These are phyloP conservation scores for Metschnikowia kunwiensis DNA, from an alignment of 805 yeast species.

Conservation along the genomic window DNA sequence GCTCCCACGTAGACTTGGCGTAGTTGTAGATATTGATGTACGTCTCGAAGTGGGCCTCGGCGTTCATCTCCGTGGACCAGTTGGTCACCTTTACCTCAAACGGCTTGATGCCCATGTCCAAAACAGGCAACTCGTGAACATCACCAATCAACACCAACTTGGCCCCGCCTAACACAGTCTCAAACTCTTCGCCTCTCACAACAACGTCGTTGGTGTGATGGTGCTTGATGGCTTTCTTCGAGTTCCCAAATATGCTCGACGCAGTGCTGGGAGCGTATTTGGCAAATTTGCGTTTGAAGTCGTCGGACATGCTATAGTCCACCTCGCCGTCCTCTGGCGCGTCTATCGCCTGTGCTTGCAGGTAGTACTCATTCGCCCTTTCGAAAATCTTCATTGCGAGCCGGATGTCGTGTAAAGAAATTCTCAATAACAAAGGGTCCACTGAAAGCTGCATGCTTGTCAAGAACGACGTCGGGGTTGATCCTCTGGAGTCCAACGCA, in stretches of 20 bases:
- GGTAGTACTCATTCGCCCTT: slow-evolving; percentile 59
- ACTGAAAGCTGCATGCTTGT: slow-evolving; percentile 67
- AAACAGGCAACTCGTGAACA: slow-evolving; percentile 83
- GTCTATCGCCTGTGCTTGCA: slow-evolving; percentile 17
- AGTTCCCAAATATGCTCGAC: slow-evolving; percentile 37
- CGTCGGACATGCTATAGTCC: slow-evolving; percentile 52
- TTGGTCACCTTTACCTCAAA: slow-evolving; percentile 67
- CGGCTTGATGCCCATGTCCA: slow-evolving; percentile 71
- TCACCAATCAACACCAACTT: slow-evolving; percentile 85
- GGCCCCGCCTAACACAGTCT: slow-evolving; percentile 67
- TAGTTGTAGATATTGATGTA: slow-evolving; percentile 79
- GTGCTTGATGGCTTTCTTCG: slow-evolving; percentile 28
- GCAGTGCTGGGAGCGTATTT: slow-evolving; percentile 68
- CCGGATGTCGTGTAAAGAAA: slow-evolving; percentile 82
- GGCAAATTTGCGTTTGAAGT: slow-evolving; percentile 56
- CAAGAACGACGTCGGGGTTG: slow-evolving; percentile 54
- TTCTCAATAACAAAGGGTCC: slow-evolving; percentile 76
- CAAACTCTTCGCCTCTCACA: slow-evolving; percentile 66
- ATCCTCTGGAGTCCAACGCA: slow-evolving; percentile 67
- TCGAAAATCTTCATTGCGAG: slow-evolving; percentile 73
- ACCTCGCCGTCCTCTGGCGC: slow-evolving; percentile 19
- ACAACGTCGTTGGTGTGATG: slow-evolving; percentile 29
- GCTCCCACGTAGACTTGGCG: slow-evolving; percentile 92
- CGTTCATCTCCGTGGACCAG: slow-evolving; percentile 83
- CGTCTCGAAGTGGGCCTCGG: slow-evolving; percentile 61